Evolutionary conservation across 495 filamentous ascomycete genomes (phyloP).

Genomic region (Neurospora sp.): DNA sequence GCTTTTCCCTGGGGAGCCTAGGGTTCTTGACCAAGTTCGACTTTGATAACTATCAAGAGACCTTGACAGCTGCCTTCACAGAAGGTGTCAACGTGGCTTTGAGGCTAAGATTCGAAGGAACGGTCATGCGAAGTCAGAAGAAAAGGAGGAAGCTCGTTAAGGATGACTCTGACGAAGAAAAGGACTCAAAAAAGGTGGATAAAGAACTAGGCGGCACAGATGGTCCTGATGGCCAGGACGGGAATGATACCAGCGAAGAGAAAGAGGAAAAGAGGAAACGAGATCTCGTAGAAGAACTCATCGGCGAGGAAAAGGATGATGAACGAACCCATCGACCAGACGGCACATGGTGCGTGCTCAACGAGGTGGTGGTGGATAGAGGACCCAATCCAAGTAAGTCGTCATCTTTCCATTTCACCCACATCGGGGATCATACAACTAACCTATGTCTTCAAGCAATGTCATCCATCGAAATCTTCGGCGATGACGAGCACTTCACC

Average conservation of each 20-base stretch:
- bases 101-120: slow-evolving; percentile 84
- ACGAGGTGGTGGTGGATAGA: slow-evolving; percentile 84
- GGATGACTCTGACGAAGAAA: slow-evolving; percentile 2
- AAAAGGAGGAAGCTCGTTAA: slow-evolving; percentile 12
- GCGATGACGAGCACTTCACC: slow-evolving; percentile 91
- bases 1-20: slow-evolving; percentile 82
- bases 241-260: slow-evolving; percentile 16
- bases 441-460: slow-evolving; percentile 45
- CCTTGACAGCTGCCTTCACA: slow-evolving; percentile 59
- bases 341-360: slow-evolving; percentile 76
- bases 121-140: slow-evolving; percentile 76
- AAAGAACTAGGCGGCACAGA: neutral
- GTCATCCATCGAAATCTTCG: slow-evolving; percentile 83
- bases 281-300: slow-evolving; percentile 82
- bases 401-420: slow-evolving; percentile 7
- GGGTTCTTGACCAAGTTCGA: slow-evolving; percentile 97
- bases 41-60: slow-evolving; percentile 62
- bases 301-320: slow-evolving; percentile 74
- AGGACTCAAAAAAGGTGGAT: neutral
- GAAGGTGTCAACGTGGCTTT: slow-evolving; percentile 87
- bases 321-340: slow-evolving; percentile 73
- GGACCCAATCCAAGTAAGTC: slow-evolving; percentile 77
- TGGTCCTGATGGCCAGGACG: neutral
- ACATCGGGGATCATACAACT: slow-evolving; percentile 1
- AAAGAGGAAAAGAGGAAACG: slow-evolving; percentile 23